Evolutionary conservation across 2,329 filamentous ascomycete species (phyloP).

Genomic region (Alternaria sp.): DNA sequence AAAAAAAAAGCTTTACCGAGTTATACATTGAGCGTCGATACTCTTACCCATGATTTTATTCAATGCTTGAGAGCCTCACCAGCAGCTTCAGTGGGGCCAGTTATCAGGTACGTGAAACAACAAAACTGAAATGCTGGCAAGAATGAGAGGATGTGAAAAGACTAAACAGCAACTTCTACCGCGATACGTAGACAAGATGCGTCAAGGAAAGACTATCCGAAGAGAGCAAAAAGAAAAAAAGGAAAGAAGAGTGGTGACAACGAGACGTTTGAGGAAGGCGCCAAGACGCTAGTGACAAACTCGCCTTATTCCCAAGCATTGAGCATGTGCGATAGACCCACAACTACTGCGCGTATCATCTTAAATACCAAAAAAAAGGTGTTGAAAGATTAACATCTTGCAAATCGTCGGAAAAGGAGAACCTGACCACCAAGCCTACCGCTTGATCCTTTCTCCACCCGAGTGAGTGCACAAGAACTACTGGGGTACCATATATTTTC

Average conservation of each 20-base stretch:
- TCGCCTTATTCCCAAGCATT: background rate
- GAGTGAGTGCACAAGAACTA: background rate
- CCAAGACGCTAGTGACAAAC: slow-evolving; percentile 2
- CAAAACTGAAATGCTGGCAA: too few relatives aligned
- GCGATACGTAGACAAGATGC: background rate
- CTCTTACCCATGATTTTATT: too few relatives aligned
- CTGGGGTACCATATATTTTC: background rate
- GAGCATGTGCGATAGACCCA: background rate
- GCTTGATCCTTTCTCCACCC: background rate
- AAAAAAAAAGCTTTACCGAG: background rate
- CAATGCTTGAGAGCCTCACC: too few relatives aligned
- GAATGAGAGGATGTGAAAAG: too few relatives aligned
- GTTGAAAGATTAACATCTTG: background rate
- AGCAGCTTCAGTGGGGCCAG: too few relatives aligned
- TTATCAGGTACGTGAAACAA: too few relatives aligned
- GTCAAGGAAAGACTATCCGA: background rate
- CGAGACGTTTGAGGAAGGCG: background rate
- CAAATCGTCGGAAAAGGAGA: background rate
- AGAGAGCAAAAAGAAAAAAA: too few relatives aligned
- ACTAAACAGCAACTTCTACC: background rate
- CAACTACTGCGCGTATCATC: background rate
- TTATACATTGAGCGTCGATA: too few relatives aligned
- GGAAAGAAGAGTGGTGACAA: background rate
- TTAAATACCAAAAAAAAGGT: background rate
- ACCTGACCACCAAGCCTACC: background rate